phyloP scores from a whole-genome alignment of 2,329 filamentous ascomycete genomes.

The Dactylellina sp. region DNA sequence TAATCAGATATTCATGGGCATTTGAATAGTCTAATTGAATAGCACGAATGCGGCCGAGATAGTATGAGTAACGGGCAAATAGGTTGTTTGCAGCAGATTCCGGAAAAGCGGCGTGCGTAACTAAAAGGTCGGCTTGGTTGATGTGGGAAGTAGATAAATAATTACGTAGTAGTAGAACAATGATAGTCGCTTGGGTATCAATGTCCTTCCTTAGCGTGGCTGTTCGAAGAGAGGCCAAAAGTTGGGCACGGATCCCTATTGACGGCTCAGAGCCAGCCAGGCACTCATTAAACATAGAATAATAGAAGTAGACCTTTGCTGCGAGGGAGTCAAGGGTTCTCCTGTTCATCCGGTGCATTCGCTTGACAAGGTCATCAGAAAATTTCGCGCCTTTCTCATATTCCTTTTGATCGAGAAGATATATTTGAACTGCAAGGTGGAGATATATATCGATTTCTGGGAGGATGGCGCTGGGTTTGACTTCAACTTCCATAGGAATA shows the following conservation, averaged over 20 bases:
- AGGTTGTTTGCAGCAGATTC: slow-evolving; percentile 96
- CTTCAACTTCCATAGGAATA: slow-evolving; percentile 80
- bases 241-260: slow-evolving; percentile 83
- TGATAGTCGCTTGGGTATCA: slow-evolving; percentile 96
- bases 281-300: slow-evolving; percentile 87
- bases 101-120: slow-evolving; percentile 95
- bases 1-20: slow-evolving; percentile 91
- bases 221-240: slow-evolving; percentile 89
- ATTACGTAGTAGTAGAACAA: slow-evolving; percentile 92
- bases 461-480: slow-evolving; percentile 78
- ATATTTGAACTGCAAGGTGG: slow-evolving; percentile 85
- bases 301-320: slow-evolving; percentile 98
- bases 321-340: slow-evolving; percentile 93
- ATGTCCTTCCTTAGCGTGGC: slow-evolving; percentile 97
- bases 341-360: slow-evolving; percentile 88
- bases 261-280: slow-evolving; percentile 88
- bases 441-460: slow-evolving; percentile 91
- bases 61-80: slow-evolving; percentile 96
- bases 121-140: slow-evolving; percentile 92
- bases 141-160: slow-evolving; percentile 97
- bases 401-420: slow-evolving; percentile 86
- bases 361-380: slow-evolving; percentile 83
- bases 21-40: slow-evolving; percentile 98
- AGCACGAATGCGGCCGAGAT: slow-evolving; percentile 93
- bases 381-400: slow-evolving; percentile 84